Percentiles rank a stretch among this genome's conserved stretches.
Evolutionary conservation across 164 flowering plant genomes (phyloP).

Genomic region (Magnolia changhungtana): DNA sequence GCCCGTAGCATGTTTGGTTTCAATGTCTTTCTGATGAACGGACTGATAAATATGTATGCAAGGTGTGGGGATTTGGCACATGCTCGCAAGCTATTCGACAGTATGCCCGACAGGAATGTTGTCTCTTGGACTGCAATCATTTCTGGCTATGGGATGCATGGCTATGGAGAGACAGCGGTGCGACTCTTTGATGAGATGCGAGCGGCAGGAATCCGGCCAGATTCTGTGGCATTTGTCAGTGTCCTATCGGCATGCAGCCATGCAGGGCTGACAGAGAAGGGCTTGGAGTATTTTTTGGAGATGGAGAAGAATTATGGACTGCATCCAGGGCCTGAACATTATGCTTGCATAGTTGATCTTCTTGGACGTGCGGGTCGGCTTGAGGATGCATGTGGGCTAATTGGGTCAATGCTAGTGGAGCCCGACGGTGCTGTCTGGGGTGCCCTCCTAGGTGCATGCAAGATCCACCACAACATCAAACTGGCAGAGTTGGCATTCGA

Average conservation of each 20-base stretch:
- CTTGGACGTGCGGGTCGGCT: conserved; percentile 83
- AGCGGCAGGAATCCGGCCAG: conserved; percentile 49
- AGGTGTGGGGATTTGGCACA: conserved; percentile 66
- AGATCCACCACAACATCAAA: conserved; percentile 61
- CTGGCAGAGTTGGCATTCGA: conserved; percentile 76
- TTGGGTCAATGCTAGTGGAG: conserved; percentile 50
- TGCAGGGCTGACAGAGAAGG: conserved; percentile 71
- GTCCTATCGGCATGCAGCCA: conserved; percentile 87
- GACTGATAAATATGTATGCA: conserved; percentile 73
- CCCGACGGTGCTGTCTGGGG: conserved; percentile 97
- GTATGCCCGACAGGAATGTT: conserved; percentile 50
- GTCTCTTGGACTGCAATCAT: conserved; percentile 86
- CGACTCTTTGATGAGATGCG: conserved; percentile 70
- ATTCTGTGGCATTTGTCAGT: conserved; percentile 58
- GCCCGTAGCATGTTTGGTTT: conserved; percentile 32
- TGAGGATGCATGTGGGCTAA: conserved; percentile 52
- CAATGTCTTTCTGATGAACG: conserved; percentile 56
- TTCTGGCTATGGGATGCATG: conserved; percentile 90
- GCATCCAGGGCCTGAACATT: conserved; percentile 68
- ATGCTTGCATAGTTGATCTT: conserved; percentile 82
- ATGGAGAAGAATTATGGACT: conserved; percentile 51
- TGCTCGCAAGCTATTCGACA: conserved; percentile 59
- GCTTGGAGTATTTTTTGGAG: conserved; percentile 45
- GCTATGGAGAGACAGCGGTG: conserved; percentile 60
- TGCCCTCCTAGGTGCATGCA: conserved; percentile 82